Evolutionary conservation across 495 filamentous ascomycete genomes (phyloP).

Genomic region (Penicillium simplicissimum): DNA sequence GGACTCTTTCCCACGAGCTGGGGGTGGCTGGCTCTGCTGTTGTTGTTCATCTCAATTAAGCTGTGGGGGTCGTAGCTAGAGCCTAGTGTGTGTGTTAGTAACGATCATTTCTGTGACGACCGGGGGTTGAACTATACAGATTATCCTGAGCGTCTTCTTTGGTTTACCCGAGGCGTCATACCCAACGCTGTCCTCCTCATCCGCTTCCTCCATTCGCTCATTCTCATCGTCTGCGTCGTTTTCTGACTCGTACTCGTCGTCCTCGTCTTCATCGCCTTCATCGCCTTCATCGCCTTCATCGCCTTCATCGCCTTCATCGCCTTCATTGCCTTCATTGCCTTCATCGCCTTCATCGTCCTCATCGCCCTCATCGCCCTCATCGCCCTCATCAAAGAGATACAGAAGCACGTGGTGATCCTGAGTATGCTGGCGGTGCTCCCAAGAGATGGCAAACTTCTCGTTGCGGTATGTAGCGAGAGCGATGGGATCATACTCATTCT

Average conservation of each 20-base stretch:
- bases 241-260: not conserved
- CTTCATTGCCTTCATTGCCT: no score
- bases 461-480: conserved; percentile 28
- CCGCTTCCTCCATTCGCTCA: not conserved
- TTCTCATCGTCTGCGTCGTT: not conserved
- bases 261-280: not conserved
- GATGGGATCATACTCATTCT: conserved; percentile 33
- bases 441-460: conserved; percentile 43
- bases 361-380: no score
- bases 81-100: conserved; percentile 14
- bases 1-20: conserved; percentile 22
- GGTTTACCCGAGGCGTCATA: not conserved
- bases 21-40: not conserved
- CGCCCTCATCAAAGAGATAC: conserved; percentile 22
- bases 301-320: no score
- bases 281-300: conserved; percentile 3
- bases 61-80: conserved; percentile 2
- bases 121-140: conserved; percentile 11
- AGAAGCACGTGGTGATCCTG: conserved; percentile 31
- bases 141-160: conserved; percentile 4
- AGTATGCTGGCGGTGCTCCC: conserved; percentile 35
- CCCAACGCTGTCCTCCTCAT: not conserved
- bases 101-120: not conserved
- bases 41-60: conserved; percentile 8
- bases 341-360: no score